phyloP scores from a whole-genome alignment of 352 stramenopile species.

The Stramenopiles sp. region DNA sequence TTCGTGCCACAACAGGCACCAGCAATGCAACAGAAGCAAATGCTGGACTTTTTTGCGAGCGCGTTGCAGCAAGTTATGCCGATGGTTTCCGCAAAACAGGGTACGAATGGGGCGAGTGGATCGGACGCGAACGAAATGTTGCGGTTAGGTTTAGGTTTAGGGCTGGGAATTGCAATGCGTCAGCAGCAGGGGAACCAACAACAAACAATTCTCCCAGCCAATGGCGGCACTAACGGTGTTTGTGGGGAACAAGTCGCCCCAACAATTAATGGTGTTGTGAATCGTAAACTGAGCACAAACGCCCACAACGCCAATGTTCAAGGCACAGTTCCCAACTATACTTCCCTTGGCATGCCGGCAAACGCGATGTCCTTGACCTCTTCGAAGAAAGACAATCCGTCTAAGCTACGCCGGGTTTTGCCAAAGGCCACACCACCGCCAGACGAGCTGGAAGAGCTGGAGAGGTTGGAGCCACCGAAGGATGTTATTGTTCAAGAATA shows the following conservation, averaged over 20 bases:
- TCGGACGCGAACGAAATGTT: constrained; percentile 38
- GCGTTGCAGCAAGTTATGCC: constrained; percentile 36
- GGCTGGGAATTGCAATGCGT: constrained; percentile 60
- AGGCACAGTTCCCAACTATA: constrained; percentile 24
- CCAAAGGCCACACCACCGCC: neutral
- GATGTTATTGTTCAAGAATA: constrained; percentile 12
- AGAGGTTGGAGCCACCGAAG: neutral
- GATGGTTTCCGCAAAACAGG: no score
- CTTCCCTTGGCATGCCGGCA: constrained; percentile 27
- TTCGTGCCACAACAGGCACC: no score
- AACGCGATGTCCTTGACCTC: constrained; percentile 31
- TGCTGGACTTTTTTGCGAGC: constrained; percentile 49
- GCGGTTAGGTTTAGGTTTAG: constrained; percentile 54
- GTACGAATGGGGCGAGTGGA: no score
- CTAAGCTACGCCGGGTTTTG: no score
- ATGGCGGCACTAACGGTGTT: no score
- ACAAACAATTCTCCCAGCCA: no score
- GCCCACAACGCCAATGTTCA: constrained; percentile 20
- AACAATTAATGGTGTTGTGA: no score
- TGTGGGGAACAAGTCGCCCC: no score
- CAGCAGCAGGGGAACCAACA: constrained; percentile 34
- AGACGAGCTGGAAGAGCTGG: neutral
- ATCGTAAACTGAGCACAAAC: no score
- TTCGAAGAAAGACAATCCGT: no score
- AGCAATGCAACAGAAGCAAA: no score